phyloP scores from a whole-genome alignment of 352 stramenopile species.

The Phytophthora boehmeriae region DNA sequence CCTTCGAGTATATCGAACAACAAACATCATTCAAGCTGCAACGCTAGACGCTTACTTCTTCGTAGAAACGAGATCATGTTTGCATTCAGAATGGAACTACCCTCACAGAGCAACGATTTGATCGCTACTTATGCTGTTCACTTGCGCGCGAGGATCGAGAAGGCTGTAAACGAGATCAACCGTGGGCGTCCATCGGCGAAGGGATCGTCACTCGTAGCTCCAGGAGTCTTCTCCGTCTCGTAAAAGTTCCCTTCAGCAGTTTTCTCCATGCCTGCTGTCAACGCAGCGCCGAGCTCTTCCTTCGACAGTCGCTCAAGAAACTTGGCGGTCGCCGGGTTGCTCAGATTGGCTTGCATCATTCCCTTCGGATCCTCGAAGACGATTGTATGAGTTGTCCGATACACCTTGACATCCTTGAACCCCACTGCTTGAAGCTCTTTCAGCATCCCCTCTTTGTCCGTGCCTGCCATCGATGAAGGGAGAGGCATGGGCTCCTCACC shows the following conservation, averaged over 20 bases:
- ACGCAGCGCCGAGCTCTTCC: slow-evolving; percentile 24
- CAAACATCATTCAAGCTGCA: too few relatives aligned
- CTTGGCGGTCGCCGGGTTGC: slow-evolving; percentile 32
- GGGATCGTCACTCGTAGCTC: slow-evolving; percentile 2
- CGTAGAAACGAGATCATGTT: too few relatives aligned
- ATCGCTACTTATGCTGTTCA: slow-evolving; percentile 10
- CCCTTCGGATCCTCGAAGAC: slow-evolving; percentile 35
- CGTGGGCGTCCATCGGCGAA: slow-evolving; percentile 25
- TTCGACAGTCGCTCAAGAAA: slow-evolving; percentile 34
- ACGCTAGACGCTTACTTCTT: too few relatives aligned
- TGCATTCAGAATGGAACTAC: too few relatives aligned
- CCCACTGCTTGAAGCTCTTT: slow-evolving; percentile 31
- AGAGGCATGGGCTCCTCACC: slow-evolving; percentile 14
- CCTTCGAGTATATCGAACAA: background rate
- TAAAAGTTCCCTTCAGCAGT: slow-evolving; percentile 30
- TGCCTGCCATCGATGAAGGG: slow-evolving; percentile 12
- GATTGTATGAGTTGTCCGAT: slow-evolving; percentile 36
- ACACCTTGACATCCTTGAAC: slow-evolving; percentile 32
- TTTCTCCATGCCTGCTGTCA: slow-evolving; percentile 27
- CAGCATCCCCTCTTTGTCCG: slow-evolving; percentile 16
- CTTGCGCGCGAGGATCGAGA: slow-evolving; percentile 34
- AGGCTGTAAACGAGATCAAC: slow-evolving; percentile 35
- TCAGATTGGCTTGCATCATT: slow-evolving; percentile 31
- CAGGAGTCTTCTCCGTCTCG: slow-evolving; percentile 1
- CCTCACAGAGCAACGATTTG: too few relatives aligned